These are phyloP conservation scores for Coemansia sp. DNA, from an alignment of 192 early-diverging fungal genomes.

Conservation along the genomic window DNA sequence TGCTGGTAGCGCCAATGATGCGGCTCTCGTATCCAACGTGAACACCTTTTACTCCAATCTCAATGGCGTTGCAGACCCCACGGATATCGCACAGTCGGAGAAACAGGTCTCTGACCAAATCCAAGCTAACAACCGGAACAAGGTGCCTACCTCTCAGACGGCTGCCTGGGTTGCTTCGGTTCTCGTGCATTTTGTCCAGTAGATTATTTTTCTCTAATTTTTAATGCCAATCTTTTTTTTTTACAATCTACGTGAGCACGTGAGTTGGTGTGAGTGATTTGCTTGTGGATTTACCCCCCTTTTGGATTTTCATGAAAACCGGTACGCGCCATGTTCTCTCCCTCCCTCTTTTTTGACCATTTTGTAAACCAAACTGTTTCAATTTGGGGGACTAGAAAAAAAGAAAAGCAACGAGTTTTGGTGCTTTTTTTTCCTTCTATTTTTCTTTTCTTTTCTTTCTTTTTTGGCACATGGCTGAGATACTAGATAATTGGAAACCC, in stretches of 20 bases:
- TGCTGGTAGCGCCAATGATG: conserved; percentile 23
- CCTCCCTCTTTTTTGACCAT: neutral
- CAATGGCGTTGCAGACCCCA: conserved; percentile 13
- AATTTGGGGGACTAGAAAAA: no score
- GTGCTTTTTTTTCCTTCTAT: conserved; percentile 4
- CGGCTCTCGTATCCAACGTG: conserved; percentile 27
- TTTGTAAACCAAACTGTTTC: no score
- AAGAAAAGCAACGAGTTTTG: neutral
- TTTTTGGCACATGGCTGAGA: neutral
- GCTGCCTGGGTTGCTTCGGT: conserved; percentile 34
- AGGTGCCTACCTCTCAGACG: conserved; percentile 24
- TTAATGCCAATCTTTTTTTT: neutral
- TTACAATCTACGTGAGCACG: neutral
- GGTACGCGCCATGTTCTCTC: neutral
- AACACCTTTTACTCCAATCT: conserved; percentile 35
- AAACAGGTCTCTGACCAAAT: conserved; percentile 44
- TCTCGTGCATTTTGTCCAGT: conserved; percentile 18
- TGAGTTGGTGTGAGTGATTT: no score
- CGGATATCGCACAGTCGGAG: conserved; percentile 7
- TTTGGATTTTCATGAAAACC: no score
- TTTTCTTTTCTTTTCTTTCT: neutral
- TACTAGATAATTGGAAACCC: conserved; percentile 22
- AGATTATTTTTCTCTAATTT: neutral
- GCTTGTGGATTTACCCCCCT: no score
- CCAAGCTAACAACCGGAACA: conserved; percentile 23